Conservation (phyloP, 495 filamentous ascomycete genomes). For the Talaromyces thailandensis region DNA sequence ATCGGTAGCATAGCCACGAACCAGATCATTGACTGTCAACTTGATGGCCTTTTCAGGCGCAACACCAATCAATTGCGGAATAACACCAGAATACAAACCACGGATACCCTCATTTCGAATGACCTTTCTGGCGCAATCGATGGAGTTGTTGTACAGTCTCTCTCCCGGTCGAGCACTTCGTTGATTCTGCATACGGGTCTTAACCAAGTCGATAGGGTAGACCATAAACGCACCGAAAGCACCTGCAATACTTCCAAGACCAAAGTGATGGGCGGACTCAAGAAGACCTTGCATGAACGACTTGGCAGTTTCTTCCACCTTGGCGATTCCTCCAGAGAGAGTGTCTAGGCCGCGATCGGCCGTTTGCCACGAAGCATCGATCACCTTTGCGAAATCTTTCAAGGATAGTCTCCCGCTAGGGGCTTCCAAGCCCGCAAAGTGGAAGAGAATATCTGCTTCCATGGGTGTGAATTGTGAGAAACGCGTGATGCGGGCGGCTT, state of each 20-base stretch:
- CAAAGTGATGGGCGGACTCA: constrained; percentile 84
- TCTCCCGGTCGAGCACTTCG: constrained; percentile 71
- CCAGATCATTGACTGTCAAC: constrained; percentile 92
- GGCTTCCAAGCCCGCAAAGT: constrained; percentile 89
- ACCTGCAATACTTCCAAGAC: constrained; percentile 78
- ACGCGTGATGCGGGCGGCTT: constrained; percentile 79
- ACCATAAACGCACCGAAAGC: constrained; percentile 99
- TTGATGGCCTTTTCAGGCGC: constrained; percentile 99
- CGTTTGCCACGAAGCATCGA: constrained; percentile 83
- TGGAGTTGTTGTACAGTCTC: constrained; percentile 87
- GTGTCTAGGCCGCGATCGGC: constrained; percentile 27
- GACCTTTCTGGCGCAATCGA: constrained; percentile 89
- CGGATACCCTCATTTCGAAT: constrained; percentile 82
- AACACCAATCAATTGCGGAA: constrained; percentile 92
- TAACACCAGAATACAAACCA: constrained; percentile 87
- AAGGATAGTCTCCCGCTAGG: constrained; percentile 76
- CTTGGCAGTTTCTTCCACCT: constrained; percentile 41
- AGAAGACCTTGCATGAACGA: constrained; percentile 51
- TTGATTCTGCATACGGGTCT: constrained; percentile 98
- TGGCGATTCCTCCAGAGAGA: constrained; percentile 27
- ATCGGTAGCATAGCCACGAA: constrained; percentile 68
- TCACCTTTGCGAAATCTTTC: constrained; percentile 83
- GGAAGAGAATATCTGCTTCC: constrained; percentile 98
- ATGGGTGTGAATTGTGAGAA: constrained; percentile 95
- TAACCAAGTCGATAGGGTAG: constrained; percentile 96